These are phyloP conservation scores for Colletotrichum camelliae DNA, from an alignment of 2,329 filamentous ascomycete species.

Conservation along the genomic window DNA sequence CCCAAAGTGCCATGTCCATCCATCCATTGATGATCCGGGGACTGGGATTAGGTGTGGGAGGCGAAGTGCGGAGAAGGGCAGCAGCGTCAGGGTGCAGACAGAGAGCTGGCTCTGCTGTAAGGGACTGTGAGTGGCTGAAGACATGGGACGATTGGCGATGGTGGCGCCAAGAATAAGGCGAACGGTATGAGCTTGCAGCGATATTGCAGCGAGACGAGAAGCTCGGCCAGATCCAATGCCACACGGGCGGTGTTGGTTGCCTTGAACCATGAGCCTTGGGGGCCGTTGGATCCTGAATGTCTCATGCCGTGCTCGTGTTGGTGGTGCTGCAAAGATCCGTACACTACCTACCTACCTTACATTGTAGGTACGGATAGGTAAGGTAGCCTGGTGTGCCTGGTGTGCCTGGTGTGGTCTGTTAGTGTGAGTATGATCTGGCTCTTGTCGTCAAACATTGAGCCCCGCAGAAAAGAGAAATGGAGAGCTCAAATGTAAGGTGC, in stretches of 20 bases:
- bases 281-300: neutral
- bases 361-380: neutral
- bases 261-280: neutral
- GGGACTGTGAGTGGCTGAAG: neutral
- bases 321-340: neutral
- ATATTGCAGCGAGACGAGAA: neutral
- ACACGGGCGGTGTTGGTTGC: neutral
- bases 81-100: neutral
- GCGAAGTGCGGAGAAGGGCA: neutral
- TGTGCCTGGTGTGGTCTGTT: neutral
- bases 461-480: neutral
- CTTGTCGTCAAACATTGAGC: neutral
- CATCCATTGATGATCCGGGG: neutral
- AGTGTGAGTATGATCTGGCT: neutral
- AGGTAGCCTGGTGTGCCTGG: neutral
- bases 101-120: neutral
- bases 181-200: neutral
- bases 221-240: neutral
- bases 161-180: neutral
- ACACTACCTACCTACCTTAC: too few species aligned
- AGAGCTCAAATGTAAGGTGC: too few species aligned
- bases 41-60: neutral
- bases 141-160: constrained; percentile 7
- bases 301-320: neutral
- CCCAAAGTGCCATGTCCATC: neutral